Evolutionary conservation across 352 stramenopile species (phyloP), one percentile per base, ranked within the genome.

Genomic region (Globisporangium canariense): DNA sequence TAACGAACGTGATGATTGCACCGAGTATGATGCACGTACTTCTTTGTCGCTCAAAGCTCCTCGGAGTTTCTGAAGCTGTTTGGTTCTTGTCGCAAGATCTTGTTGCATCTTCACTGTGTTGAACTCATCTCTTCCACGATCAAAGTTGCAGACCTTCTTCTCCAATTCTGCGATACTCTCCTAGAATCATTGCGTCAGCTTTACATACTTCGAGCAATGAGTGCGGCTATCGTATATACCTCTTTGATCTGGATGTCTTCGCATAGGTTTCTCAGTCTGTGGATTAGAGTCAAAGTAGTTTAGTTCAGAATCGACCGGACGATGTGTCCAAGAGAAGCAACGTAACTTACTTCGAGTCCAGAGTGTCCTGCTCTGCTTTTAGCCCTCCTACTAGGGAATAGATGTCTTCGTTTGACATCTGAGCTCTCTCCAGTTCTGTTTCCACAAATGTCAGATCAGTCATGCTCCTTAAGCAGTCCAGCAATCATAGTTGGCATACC

Each of bases 381-480:
- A 78, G 61, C 25, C 46, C 64, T 28, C 68, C 65, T 6, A 80
- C 69, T n/a, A 53, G 58, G 30, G 76, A 84, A 30, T 78, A 60
- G 1, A 60, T 54, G 25, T 84, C 76, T 57, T 84, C 76, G 47
- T 80, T 84, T n/a, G 65, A 62, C 76, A 84, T 84, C 32, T 81
- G 76, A 51, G 58, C 55, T 58, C 65, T 70, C 64, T 84, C 76
- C 9, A 84, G 62, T 58, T 84, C 76, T 84, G 40, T 60, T 59
- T 4, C 3, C 32, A 28, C 13, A 9, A 53, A 58, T 2, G n/a
- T 66, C 20, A 64, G 36, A 63, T 49, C 36, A 41, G 9, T 41
- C 36, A 41, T 41, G 36, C 36, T 22, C n/a, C 4, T 4, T 3
- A 38, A 32, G 3, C 49, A 41, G 2, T 22, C 5, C 5, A 36